Evolutionary conservation across 495 filamentous ascomycete genomes (phyloP), one percentile per base, ranked within the genome.

Genomic region (Bacidia gigantensis): DNA sequence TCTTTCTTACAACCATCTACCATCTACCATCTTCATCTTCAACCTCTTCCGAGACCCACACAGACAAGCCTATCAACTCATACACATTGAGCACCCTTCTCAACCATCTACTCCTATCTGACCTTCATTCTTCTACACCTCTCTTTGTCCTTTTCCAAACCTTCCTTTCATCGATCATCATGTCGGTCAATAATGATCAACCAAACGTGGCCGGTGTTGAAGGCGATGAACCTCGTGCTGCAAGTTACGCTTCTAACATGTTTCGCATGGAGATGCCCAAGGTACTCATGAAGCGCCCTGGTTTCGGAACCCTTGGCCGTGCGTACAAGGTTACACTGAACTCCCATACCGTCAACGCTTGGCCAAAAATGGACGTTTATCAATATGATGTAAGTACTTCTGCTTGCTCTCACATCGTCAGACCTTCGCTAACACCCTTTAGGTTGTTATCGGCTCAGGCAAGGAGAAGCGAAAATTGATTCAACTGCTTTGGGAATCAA

Each of bases 381-480:
- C 89, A 95, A 67, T 97, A 88, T 55, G 89, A 95, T 69, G 87
- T 95, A 68, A 75, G 85, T 78, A 18, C 41, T 20, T 5, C 2
- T 26, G 3, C 1, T 20, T 9, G 1, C 29, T 7, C 29, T 14
- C 14, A 7, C 7, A 35, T 35, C n/a, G 29, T 7, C 7, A 7
- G 29, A 35, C 5, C 29, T 7, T 35, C 29, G 29, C 29, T 35
- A 35, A 35, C 14, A 14, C 29, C 14, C 7, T 29, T 54, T 46
- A 88, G 83, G 69, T 88, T 22, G 60, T 66, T n/a, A 70, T 89
- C 51, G 75, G 75, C 24, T 77, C 70, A 23, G 80, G 79, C 23
- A 63, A 57, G n/a, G 79, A 80, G 44, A 81, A 80, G 61, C 70
- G 74, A 14, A 72, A 72, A 11, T 66, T 87, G 3, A 74, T 86